phyloP scores from a whole-genome alignment of 371 early-diverging fungal genomes.

The Mucor mucedo region DNA sequence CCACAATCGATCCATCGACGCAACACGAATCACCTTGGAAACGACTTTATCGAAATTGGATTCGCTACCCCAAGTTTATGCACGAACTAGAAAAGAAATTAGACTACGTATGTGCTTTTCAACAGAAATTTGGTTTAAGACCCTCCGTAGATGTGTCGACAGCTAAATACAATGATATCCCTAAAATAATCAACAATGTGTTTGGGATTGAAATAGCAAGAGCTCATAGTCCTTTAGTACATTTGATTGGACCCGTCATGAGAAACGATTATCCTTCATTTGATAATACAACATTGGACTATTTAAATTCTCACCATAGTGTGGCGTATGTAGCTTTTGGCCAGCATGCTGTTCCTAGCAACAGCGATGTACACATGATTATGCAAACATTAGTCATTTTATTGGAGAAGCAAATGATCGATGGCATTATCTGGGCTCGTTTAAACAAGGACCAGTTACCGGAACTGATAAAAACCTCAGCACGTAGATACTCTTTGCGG shows the following conservation, averaged over 20 bases:
- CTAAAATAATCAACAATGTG: slow-evolving; percentile 28
- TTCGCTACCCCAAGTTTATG: not conserved
- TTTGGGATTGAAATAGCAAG: slow-evolving; percentile 38
- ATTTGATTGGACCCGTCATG: slow-evolving; percentile 37
- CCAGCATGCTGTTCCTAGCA: slow-evolving; percentile 16
- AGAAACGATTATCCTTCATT: slow-evolving; percentile 24
- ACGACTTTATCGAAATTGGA: slow-evolving; percentile 3
- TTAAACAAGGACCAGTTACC: slow-evolving; percentile 8
- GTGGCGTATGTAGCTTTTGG: slow-evolving; percentile 48
- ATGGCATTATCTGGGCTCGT: slow-evolving; percentile 44
- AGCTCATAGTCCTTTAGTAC: slow-evolving; percentile 32
- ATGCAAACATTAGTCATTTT: slow-evolving; percentile 20
- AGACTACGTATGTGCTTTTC: not conserved
- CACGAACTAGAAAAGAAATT: slow-evolving; percentile 4
- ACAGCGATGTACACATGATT: slow-evolving; percentile 20
- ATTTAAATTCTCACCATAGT: slow-evolving; percentile 22
- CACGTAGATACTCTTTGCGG: not conserved
- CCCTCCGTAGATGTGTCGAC: not conserved
- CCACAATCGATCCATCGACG: slow-evolving; percentile 13
- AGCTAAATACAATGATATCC: slow-evolving; percentile 1
- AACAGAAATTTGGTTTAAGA: not conserved
- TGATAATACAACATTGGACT: slow-evolving; percentile 5
- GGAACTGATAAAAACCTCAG: not conserved
- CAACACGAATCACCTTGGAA: slow-evolving; percentile 4
- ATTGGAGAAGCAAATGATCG: slow-evolving; percentile 21